A percentile compares a stretch with the other conserved stretches of the same genome.
These are phyloP conservation scores for Staphylotrichum tortipilum DNA, from an alignment of 495 filamentous ascomycete genomes.

Conservation along the genomic window DNA sequence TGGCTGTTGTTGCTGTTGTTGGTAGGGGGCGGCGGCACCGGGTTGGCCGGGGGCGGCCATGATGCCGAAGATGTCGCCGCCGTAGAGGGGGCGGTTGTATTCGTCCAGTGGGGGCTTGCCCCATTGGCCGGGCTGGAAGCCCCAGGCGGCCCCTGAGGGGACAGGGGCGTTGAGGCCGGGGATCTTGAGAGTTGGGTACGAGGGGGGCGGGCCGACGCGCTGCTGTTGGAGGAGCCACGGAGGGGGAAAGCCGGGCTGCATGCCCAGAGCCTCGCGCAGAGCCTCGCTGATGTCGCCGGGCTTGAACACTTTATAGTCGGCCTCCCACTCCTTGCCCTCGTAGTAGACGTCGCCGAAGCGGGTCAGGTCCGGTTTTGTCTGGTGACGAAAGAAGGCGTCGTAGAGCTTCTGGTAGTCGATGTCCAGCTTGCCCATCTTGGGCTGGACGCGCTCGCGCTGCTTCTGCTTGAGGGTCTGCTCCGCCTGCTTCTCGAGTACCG, in stretches of 20 bases:
- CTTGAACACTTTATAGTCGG: conserved; percentile 79
- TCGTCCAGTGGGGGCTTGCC: conserved; percentile 94
- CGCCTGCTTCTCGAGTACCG: conserved; percentile 89
- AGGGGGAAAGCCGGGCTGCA: conserved; percentile 86
- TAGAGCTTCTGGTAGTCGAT: conserved; percentile 98
- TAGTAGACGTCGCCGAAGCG: conserved; percentile 97
- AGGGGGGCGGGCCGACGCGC: conserved; percentile 83
- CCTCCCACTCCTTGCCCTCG: conserved; percentile 97
- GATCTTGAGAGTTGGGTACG: conserved; percentile 86
- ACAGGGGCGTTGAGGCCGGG: conserved; percentile 92
- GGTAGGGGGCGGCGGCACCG: conserved; percentile 30
- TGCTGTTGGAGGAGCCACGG: conserved; percentile 98
- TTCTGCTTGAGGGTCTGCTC: conserved; percentile 87
- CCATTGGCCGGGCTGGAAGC: conserved; percentile 90
- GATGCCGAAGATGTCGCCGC: conserved; percentile 88
- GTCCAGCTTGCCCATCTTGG: conserved; percentile 94
- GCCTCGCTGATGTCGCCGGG: conserved; percentile 87
- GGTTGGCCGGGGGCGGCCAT: conserved; percentile 47
- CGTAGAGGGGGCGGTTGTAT: conserved; percentile 79
- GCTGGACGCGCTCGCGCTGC: conserved; percentile 86
- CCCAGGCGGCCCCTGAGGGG: conserved; percentile 89
- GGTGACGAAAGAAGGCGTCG: conserved; percentile 94
- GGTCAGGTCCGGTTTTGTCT: conserved; percentile 90
- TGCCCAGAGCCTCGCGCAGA: conserved; percentile 86
- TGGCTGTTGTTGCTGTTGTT: conserved; percentile 8